Base-by-base conservation (phyloP, 495 filamentous ascomycete species). In the Xylaria longipes region DNA sequence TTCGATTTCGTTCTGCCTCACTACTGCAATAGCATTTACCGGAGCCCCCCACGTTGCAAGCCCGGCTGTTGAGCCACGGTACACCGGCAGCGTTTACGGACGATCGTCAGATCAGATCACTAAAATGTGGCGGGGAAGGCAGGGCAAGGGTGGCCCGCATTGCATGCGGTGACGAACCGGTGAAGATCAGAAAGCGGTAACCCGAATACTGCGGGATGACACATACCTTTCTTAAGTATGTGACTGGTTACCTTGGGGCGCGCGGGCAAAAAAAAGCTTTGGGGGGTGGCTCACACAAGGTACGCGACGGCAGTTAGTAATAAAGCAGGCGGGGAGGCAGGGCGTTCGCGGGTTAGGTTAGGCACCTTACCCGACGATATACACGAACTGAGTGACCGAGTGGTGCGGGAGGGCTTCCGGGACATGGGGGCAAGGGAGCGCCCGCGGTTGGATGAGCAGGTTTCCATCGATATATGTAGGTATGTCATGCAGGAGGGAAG, bases 401-500 rank as follows among this genome's bases (percentile, higher is more conserved):
- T 46, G 43, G 41, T 43, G 39, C 54, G 54, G 54, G 54, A 25
- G 39, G 6, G n/a, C 22, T 41, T 37, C 31, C 33, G 58, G 46
- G n/a, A 46, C 15, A 31, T 25, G 31, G 58, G 46, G 37, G 65
- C 20, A 22, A 27, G 46, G 35, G n/a, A 45, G 46, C n/a, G 33
- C 17, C 46, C n/a, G 65, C 22, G 65, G 68, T 52, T 52, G 20
- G 35, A 29, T 46, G 52, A 57, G 45, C 68, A 41, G 46, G 20
- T 70, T 64, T 48, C 45, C 45, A 62, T 63, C 14, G 31, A 33
- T 31, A 43, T 54, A 29, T 43, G 60, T 70, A 41, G 15, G 68
- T 52, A 64, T 70, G 68, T 56, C 46, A 41, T 70, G 61, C 68
- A 68, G 68, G 68, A 64, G 60, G 68, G 29, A 43, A 61, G 58